Evolutionary conservation across 305 asterid genomes (phyloP).

Genomic region (Salvia sclarea): DNA sequence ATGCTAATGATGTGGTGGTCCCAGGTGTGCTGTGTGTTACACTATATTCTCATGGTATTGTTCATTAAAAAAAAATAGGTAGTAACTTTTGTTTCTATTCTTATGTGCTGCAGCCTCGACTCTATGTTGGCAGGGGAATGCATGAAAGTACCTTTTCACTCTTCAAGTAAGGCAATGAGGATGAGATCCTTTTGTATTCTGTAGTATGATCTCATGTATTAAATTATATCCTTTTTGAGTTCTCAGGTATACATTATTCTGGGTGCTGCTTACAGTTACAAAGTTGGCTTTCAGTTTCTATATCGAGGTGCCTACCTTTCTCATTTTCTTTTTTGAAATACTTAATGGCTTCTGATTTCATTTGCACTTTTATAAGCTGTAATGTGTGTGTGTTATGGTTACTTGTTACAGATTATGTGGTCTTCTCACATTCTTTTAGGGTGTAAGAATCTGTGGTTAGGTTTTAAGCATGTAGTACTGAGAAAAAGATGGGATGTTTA

Average conservation of each 20-base stretch:
- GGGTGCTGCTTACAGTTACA: conserved; percentile 89
- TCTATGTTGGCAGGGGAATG: conserved; percentile 99
- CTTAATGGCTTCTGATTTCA: conserved; percentile 11
- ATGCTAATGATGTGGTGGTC: conserved; percentile 99
- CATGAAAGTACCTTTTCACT: conserved; percentile 97
- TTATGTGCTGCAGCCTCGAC: conserved; percentile 80
- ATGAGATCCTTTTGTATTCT: background rate
- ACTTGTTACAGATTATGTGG: background rate
- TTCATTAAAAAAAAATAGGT: background rate
- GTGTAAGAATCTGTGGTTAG: background rate
- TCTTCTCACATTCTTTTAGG: background rate
- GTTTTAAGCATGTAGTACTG: background rate
- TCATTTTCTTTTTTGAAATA: conserved; percentile 21
- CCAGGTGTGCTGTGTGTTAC: conserved; percentile 56
- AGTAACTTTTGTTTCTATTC: conserved; percentile 8
- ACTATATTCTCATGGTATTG: conserved; percentile 4
- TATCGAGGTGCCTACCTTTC: conserved; percentile 60
- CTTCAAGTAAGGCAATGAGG: conserved; percentile 69
- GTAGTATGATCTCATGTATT: conserved; percentile 24
- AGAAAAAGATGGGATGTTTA: background rate
- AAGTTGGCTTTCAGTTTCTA: conserved; percentile 93
- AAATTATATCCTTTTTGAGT: conserved; percentile 14
- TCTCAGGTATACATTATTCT: conserved; percentile 93
- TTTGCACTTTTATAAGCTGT: conserved; percentile 11
- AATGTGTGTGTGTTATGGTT: conserved; percentile 3